Percentiles rank a stretch among this genome's conserved stretches.
Conservation (phyloP, 495 filamentous ascomycete genomes). For the Penicillium ucsense region DNA sequence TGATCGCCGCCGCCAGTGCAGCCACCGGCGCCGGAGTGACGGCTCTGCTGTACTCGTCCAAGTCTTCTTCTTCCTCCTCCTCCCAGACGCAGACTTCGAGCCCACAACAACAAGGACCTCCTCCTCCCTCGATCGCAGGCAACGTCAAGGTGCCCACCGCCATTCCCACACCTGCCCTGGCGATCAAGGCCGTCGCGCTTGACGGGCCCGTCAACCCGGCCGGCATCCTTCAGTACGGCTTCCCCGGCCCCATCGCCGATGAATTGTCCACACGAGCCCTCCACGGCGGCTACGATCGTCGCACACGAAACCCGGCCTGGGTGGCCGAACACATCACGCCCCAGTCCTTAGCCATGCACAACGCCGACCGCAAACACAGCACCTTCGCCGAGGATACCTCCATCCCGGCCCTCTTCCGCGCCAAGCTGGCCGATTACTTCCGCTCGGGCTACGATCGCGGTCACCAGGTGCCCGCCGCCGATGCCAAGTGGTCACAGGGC, state of each 20-base stretch:
- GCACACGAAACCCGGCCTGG: constrained; percentile 87
- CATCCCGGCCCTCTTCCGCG: constrained; percentile 81
- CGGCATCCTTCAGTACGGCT: constrained; percentile 92
- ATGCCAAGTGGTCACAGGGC: constrained; percentile 87
- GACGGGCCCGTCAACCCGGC: constrained; percentile 65
- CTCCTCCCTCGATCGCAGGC: constrained; percentile 18
- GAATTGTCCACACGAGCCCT: constrained; percentile 63
- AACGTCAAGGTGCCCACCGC: constrained; percentile 16
- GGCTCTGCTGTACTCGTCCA: constrained; percentile 63
- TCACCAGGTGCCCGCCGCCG: constrained; percentile 86
- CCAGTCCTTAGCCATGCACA: constrained; percentile 60
- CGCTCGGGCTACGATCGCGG: constrained; percentile 72
- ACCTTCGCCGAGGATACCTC: constrained; percentile 69
- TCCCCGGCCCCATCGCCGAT: constrained; percentile 84
- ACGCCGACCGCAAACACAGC: constrained; percentile 77
- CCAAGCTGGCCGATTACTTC: constrained; percentile 83
- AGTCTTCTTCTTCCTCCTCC: constrained; percentile 29
- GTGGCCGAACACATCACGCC: constrained; percentile 96
- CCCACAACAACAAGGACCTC: constrained; percentile 36
- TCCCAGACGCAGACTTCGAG: constrained; percentile 14
- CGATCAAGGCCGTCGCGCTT: constrained; percentile 22
- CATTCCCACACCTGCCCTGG: constrained; percentile 29
- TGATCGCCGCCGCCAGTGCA: constrained; percentile 82
- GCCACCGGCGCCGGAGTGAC: constrained; percentile 81
- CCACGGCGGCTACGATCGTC: constrained; percentile 81